Evolutionary conservation across 1,284 basidiomycete genomes (phyloP).

Genomic region (Sanguinoderma infundibulare): DNA sequence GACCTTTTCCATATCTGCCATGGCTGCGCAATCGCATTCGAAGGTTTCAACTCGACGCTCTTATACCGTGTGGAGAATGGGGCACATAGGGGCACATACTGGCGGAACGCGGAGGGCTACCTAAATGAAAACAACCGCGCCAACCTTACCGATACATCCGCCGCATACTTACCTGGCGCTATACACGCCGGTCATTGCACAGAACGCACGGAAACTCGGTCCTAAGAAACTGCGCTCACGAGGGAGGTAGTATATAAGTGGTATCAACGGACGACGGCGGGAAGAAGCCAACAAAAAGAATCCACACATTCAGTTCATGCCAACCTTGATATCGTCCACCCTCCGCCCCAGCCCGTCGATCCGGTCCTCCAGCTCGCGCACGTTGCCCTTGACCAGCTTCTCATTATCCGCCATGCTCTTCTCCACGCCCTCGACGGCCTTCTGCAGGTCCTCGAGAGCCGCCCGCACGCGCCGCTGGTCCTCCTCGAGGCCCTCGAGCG

Average conservation of each 20-base stretch:
- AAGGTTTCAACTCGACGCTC: no score
- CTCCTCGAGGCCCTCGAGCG: constrained; percentile 72
- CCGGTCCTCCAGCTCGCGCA: constrained; percentile 51
- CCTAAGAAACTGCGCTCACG: background rate
- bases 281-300: background rate
- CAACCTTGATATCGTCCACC: constrained; percentile 33
- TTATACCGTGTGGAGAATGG: no score
- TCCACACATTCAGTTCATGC: constrained; percentile 2
- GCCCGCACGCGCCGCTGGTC: constrained; percentile 68
- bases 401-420: constrained; percentile 80
- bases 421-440: constrained; percentile 75
- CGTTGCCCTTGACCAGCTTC: constrained; percentile 65
- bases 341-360: constrained; percentile 40
- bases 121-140: no score
- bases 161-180: no score
- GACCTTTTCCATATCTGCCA: no score
- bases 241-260: background rate
- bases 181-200: no score
- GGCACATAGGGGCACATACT: no score
- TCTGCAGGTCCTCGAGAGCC: constrained; percentile 68
- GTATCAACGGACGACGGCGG: background rate
- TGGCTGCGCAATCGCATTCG: no score
- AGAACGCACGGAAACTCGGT: no score
- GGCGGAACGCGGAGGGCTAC: no score
- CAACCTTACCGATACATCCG: no score